Evolutionary conservation across 306 rosid species (phyloP).

Genomic region (Begonia fuchsioides): DNA sequence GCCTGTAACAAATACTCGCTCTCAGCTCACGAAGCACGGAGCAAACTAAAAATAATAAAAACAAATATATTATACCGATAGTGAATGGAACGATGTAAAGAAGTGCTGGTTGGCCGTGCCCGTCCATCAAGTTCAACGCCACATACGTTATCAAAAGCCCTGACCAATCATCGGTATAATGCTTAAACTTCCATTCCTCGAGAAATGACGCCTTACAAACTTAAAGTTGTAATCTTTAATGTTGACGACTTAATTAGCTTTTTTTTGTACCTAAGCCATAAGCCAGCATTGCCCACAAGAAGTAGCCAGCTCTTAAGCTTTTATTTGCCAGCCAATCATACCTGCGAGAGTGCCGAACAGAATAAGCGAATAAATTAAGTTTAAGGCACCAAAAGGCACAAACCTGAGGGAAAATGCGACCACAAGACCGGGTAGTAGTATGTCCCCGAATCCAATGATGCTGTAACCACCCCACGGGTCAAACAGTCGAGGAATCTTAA

Average conservation of each 20-base stretch:
- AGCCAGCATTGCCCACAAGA: conserved; percentile 88
- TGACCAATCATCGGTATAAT: conserved; percentile 8
- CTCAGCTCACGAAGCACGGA: not conserved
- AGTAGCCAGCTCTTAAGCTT: conserved; percentile 62
- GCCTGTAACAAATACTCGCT: conserved; percentile 25
- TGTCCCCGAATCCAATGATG: conserved; percentile 96
- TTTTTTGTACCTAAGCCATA: conserved; percentile 90
- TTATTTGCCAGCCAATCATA: conserved; percentile 87
- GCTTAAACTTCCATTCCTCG: not conserved
- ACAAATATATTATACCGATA: conserved; percentile 36
- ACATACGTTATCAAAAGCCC: conserved; percentile 87
- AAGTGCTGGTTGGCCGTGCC: conserved; percentile 97
- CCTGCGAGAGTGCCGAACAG: conserved; percentile 24
- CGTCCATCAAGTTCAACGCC: conserved; percentile 95
- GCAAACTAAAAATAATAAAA: not conserved
- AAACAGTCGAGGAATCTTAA: conserved; percentile 76
- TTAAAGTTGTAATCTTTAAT: too few relatives aligned
- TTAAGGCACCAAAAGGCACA: conserved; percentile 7
- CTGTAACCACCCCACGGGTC: conserved; percentile 99
- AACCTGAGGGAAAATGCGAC: conserved; percentile 92
- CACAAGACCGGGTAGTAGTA: conserved; percentile 81
- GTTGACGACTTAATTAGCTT: conserved; percentile 5
- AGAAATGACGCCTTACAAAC: not conserved
- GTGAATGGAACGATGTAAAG: conserved; percentile 92
- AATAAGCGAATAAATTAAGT: conserved; percentile 2